phyloP scores from a whole-genome alignment of 106 monocot genomes.

The Acorus calamus region DNA sequence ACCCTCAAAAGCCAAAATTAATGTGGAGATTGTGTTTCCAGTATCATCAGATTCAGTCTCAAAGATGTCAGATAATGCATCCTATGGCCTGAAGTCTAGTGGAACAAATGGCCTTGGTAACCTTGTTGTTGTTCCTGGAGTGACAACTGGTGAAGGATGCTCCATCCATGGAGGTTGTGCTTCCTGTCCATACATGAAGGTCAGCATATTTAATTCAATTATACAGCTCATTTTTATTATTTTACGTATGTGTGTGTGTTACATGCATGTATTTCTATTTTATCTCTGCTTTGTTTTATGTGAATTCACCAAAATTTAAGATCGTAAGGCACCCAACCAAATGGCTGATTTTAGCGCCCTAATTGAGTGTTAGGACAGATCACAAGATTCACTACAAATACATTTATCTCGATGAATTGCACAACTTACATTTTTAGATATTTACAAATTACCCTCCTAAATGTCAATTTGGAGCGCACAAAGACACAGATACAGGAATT shows the following conservation, averaged over 20 bases:
- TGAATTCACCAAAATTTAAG: too few relatives aligned
- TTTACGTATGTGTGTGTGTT: not conserved
- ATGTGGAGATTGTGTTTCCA: conserved; percentile 89
- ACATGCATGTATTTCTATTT: not conserved
- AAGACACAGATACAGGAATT: too few relatives aligned
- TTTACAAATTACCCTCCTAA: too few relatives aligned
- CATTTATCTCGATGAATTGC: too few relatives aligned
- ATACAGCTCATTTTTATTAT: not conserved
- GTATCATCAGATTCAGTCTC: conserved; percentile 90
- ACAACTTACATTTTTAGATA: too few relatives aligned
- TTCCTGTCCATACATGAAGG: conserved; percentile 99
- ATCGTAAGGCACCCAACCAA: too few relatives aligned
- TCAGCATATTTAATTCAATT: conserved; percentile 11
- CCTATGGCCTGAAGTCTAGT: conserved; percentile 14
- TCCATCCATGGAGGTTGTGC: conserved; percentile 98
- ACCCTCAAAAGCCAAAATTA: conserved; percentile 29
- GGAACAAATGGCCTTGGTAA: conserved; percentile 33
- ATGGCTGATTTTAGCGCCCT: too few relatives aligned
- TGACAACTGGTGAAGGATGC: conserved; percentile 81
- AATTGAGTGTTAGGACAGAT: too few relatives aligned
- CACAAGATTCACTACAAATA: too few relatives aligned
- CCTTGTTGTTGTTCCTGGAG: conserved; percentile 78
- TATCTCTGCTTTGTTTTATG: not conserved
- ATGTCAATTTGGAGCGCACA: too few relatives aligned
- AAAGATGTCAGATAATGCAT: conserved; percentile 27